Conservation (phyloP, 2,329 filamentous ascomycete genomes). For the Colletotrichum noveboracense region DNA sequence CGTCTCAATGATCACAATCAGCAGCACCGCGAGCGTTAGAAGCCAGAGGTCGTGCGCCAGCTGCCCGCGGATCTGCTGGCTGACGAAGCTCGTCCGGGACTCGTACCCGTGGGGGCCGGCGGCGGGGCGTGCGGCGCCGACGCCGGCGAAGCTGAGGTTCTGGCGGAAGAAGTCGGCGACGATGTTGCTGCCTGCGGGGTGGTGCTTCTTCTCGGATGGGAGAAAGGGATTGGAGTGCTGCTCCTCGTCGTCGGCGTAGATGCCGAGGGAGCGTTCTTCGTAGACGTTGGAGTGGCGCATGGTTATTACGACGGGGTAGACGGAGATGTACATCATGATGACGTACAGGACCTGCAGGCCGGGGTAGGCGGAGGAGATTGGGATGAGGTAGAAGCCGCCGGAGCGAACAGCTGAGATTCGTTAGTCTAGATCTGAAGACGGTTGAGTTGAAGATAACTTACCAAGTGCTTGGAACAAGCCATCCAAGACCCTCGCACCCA, state of each 20-base stretch:
- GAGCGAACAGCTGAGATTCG: slow-evolving; percentile 59
- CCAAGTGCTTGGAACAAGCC: slow-evolving; percentile 69
- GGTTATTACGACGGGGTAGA: slow-evolving; percentile 66
- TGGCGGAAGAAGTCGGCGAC: slow-evolving; percentile 25
- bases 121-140: slow-evolving; percentile 37
- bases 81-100: slow-evolving; percentile 53
- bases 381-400: slow-evolving; percentile 70
- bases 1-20: slow-evolving; percentile 66
- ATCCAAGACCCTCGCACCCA: slow-evolving; percentile 62
- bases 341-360: slow-evolving; percentile 66
- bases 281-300: slow-evolving; percentile 75
- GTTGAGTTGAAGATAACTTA: slow-evolving; percentile 30
- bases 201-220: slow-evolving; percentile 26
- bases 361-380: slow-evolving; percentile 60
- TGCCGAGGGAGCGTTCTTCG: slow-evolving; percentile 70
- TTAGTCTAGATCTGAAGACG: background rate
- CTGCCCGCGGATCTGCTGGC: slow-evolving; percentile 66
- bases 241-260: slow-evolving; percentile 48
- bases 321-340: slow-evolving; percentile 71
- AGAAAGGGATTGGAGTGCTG: background rate
- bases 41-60: slow-evolving; percentile 72
- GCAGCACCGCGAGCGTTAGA: slow-evolving; percentile 63
- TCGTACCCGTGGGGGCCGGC: slow-evolving; percentile 24
- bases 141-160: slow-evolving; percentile 43
- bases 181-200: slow-evolving; percentile 27